Evolutionary conservation across 1,284 basidiomycete species (phyloP).

Genomic region (Trichosporon faecale): DNA sequence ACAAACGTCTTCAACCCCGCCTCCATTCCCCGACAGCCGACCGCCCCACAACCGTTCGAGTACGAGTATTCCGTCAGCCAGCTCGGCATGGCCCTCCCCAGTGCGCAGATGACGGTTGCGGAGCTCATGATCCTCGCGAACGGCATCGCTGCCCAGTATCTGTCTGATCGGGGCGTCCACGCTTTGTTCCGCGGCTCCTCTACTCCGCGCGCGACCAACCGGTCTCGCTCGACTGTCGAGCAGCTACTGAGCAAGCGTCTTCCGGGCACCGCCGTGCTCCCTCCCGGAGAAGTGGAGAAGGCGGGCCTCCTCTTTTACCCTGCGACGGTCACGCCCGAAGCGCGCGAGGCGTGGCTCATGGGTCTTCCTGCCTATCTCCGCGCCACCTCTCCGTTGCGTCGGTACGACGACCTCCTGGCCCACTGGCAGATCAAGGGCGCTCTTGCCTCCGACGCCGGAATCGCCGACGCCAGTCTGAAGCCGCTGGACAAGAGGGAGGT

Average conservation of each 20-base stretch:
- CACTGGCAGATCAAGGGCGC: conserved; percentile 94
- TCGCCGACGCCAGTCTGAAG: conserved; percentile 13
- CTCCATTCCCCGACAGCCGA: background rate
- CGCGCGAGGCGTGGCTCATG: conserved; percentile 62
- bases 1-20: conserved; percentile 29
- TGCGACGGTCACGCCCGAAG: conserved; percentile 12
- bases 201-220: conserved; percentile 41
- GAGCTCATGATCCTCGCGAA: conserved; percentile 84
- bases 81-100: conserved; percentile 2
- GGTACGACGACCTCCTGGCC: conserved; percentile 75
- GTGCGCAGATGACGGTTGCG: conserved; percentile 58
- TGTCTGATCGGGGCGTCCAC: conserved; percentile 62
- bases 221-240: conserved; percentile 13
- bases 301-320: background rate
- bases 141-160: conserved; percentile 71
- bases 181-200: conserved; percentile 61
- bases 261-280: background rate
- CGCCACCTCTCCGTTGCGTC: conserved; percentile 83
- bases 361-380: conserved; percentile 72
- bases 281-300: background rate
- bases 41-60: background rate
- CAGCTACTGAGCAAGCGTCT: conserved; percentile 15
- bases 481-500: conserved; percentile 33
- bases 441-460: conserved; percentile 50
- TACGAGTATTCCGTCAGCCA: conserved; percentile 9